Evolutionary conservation across 163 green algal species (phyloP).

Genomic region (Coccomyxa subellipsoidea): DNA sequence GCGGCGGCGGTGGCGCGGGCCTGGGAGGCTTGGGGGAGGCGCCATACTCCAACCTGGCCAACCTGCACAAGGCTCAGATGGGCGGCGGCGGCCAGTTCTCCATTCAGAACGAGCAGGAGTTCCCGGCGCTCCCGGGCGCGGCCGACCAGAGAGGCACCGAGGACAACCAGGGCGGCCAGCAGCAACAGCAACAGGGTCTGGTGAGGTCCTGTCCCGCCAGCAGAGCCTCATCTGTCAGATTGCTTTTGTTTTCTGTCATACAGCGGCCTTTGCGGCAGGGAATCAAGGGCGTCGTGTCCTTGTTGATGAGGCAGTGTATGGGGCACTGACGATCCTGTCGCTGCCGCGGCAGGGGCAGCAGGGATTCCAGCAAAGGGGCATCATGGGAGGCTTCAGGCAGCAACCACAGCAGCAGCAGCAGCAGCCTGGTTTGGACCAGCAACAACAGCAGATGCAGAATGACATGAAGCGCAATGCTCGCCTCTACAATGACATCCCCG

Average conservation of each 20-base stretch:
- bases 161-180: neutral
- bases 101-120: conserved; percentile 77
- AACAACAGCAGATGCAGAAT: conserved; percentile 4
- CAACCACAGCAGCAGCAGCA: conserved; percentile 1
- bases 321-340: too few relatives aligned
- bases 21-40: conserved; percentile 3
- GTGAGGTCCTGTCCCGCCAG: neutral
- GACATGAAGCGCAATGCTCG: neutral
- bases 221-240: too few relatives aligned
- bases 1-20: neutral
- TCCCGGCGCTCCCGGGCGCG: conserved; percentile 67
- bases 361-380: neutral
- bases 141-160: neutral
- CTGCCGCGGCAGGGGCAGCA: neutral
- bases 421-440: neutral
- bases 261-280: too few relatives aligned
- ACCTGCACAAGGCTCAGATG: conserved; percentile 15
- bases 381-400: neutral
- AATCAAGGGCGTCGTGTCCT: too few relatives aligned
- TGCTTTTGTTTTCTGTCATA: too few relatives aligned
- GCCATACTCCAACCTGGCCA: conserved; percentile 24
- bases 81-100: conserved; percentile 18
- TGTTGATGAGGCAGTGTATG: neutral
- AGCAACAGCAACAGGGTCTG: neutral
- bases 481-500: neutral